phyloP scores from a whole-genome alignment of 2,329 filamentous ascomycete species.

The Alternaria ventricosa region DNA sequence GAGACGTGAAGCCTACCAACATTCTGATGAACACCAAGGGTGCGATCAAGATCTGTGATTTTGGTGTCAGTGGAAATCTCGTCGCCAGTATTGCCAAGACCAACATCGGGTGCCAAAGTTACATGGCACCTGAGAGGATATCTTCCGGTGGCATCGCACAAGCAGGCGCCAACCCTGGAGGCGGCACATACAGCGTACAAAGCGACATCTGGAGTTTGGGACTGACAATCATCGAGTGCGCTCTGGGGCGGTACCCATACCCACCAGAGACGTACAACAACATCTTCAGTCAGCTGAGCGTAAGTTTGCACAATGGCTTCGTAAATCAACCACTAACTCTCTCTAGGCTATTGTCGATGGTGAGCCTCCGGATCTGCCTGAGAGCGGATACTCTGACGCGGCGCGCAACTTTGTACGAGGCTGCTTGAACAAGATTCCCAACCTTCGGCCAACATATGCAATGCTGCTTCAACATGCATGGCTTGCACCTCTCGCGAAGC shows the following conservation, averaged over 20 bases:
- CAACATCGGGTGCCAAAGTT: constrained; percentile 98
- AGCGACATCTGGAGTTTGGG: constrained; percentile 98
- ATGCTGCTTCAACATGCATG: constrained; percentile 90
- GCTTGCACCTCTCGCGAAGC: constrained; percentile 78
- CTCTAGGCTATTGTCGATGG: constrained; percentile 93
- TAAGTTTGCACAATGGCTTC: no score
- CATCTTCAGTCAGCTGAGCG: constrained; percentile 95
- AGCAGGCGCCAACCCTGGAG: constrained; percentile 69
- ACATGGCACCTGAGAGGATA: constrained; percentile 98
- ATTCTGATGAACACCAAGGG: constrained; percentile 89
- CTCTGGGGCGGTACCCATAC: constrained; percentile 92
- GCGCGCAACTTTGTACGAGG: constrained; percentile 86
- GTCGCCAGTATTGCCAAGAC: constrained; percentile 98
- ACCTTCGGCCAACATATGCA: constrained; percentile 90
- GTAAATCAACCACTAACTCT: no score
- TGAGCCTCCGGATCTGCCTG: constrained; percentile 87
- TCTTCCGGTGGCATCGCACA: constrained; percentile 82
- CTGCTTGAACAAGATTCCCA: constrained; percentile 91
- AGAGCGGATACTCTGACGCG: constrained; percentile 75
- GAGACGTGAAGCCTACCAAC: constrained; percentile 99
- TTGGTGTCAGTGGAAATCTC: constrained; percentile 94
- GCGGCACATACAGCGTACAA: constrained; percentile 95
- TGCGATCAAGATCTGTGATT: constrained; percentile 98
- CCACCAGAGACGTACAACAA: constrained; percentile 97
- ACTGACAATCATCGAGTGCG: constrained; percentile 93